phyloP scores from a whole-genome alignment of 768 basidiomycete genomes.

The Trametes coccinea region DNA sequence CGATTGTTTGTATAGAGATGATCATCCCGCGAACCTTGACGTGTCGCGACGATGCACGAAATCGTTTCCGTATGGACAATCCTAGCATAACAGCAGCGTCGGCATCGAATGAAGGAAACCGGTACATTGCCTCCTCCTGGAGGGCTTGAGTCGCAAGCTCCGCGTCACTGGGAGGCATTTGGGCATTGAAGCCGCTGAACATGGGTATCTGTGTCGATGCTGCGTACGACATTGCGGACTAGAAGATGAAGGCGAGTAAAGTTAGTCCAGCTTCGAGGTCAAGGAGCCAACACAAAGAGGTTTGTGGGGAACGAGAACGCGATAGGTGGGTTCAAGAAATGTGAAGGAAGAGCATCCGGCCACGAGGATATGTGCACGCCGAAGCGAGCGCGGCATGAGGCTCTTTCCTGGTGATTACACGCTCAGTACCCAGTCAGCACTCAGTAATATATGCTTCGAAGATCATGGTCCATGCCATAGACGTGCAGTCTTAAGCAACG shows the following conservation, averaged over 20 bases:
- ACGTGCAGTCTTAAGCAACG: not conserved
- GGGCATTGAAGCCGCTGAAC: constrained; percentile 63
- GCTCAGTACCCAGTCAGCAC: not conserved
- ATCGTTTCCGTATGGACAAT: constrained; percentile 81
- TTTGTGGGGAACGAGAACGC: not conserved
- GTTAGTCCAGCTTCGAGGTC: not conserved
- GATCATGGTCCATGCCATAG: not conserved
- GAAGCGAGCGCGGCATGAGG: constrained; percentile 5
- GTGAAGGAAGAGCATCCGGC: constrained; percentile 2
- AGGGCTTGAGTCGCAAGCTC: constrained; percentile 73
- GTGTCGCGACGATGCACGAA: constrained; percentile 69
- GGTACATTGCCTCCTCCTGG: constrained; percentile 65
- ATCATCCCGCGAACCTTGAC: constrained; percentile 78
- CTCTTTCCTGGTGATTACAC: not conserved
- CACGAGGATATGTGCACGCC: constrained; percentile 7
- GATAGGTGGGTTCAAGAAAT: not conserved
- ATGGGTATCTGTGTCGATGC: constrained; percentile 35
- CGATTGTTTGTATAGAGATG: constrained; percentile 76
- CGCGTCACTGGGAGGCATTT: constrained; percentile 64
- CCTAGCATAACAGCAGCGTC: constrained; percentile 80
- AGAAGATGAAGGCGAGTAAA: not conserved
- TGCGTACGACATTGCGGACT: constrained; percentile 14
- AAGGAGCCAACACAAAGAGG: not conserved
- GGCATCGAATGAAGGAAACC: constrained; percentile 73
- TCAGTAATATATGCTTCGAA: not conserved